Evolutionary conservation across 192 early-diverging fungal genomes (phyloP).

Genomic region (Thamnidium elegans): DNA sequence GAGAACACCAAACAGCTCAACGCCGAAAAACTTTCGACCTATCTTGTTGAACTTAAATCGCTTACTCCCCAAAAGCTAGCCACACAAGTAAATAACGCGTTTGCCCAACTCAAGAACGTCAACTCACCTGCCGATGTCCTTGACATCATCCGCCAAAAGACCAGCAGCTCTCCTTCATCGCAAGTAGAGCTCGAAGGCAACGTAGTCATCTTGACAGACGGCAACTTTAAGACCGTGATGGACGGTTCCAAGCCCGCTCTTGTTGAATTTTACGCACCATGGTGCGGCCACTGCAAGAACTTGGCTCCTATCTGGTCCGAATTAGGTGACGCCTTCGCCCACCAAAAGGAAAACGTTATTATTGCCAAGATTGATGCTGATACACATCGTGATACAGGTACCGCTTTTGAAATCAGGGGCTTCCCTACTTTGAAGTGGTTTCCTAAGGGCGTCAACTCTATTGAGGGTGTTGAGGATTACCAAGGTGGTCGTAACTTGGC

Average conservation of each 20-base stretch:
- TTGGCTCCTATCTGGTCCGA: constrained; percentile 73
- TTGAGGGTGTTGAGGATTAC: constrained; percentile 74
- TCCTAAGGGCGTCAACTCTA: constrained; percentile 68
- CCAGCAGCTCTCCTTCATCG: not conserved
- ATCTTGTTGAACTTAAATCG: constrained; percentile 18
- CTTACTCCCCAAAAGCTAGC: constrained; percentile 28
- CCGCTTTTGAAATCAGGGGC: constrained; percentile 71
- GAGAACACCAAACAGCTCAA: constrained; percentile 34
- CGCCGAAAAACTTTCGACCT: constrained; percentile 23
- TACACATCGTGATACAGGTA: constrained; percentile 78
- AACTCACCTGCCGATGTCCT: constrained; percentile 27
- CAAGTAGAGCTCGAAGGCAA: constrained; percentile 22
- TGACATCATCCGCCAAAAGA: constrained; percentile 21
- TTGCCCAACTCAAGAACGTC: constrained; percentile 32
- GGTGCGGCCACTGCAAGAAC: constrained; percentile 87
- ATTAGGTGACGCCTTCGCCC: constrained; percentile 72
- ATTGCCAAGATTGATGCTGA: constrained; percentile 93
- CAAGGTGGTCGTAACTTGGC: constrained; percentile 80
- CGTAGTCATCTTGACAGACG: constrained; percentile 52
- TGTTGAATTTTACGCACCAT: constrained; percentile 87
- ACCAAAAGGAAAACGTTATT: constrained; percentile 70
- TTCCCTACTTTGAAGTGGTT: constrained; percentile 96
- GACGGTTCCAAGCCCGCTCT: constrained; percentile 75
- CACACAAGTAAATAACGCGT: constrained; percentile 16
- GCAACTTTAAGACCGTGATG: constrained; percentile 63